Evolutionary conservation across 192 early-diverging fungal species (phyloP), one percentile per base, ranked within the genome.

Genomic region (Chytriomyces sp.): DNA sequence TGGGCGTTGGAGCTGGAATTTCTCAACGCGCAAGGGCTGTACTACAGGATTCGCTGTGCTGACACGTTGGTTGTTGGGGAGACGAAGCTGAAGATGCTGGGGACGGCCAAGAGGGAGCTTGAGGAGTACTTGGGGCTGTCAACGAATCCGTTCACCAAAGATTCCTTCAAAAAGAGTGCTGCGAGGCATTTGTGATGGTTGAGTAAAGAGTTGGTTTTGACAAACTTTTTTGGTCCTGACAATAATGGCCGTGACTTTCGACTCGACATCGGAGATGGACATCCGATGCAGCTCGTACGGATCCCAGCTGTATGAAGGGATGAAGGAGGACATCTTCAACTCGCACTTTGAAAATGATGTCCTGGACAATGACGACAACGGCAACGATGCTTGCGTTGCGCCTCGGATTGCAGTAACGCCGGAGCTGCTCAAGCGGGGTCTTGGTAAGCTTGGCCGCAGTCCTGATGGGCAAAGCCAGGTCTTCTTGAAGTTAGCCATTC

Each of bases 401-500:
- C 13, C 53, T 57, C 11, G n/a, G 3, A 50, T 69, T 57, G 8
- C n/a, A 6, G 68, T 69, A 7, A 75, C 76, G 47, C 53, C 69
- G 35, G 83, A 84, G 11, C 20, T 82, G 18, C 57, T 87, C 9
- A 69, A 79, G 53, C 23, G 47, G 7, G 86, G 84, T 44, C 62
- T 87, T 24, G 72, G 67, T 11, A 23, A 82, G 8, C 68, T 84
- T 46, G 82, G 82, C n/a, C 49, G 67, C 45, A 76, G 77, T 11
- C 82, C 86, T 23, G 77, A 84, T 43, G 80, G 74, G 16, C 50
- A 84, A 10, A 79, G 64, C 49, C 72, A 78, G 50, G 85, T 86
- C 0, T 88, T 79, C 64, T 68, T 68, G 67, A 85, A 82, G 59
- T 65, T 88, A 9, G 76, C 83, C 7, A 59, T 88, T 50, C 85